Evolutionary conservation across 176 grass and related monocot species (phyloP), one percentile per base, ranked within the genome.

Genomic region (Juncus effusus): DNA sequence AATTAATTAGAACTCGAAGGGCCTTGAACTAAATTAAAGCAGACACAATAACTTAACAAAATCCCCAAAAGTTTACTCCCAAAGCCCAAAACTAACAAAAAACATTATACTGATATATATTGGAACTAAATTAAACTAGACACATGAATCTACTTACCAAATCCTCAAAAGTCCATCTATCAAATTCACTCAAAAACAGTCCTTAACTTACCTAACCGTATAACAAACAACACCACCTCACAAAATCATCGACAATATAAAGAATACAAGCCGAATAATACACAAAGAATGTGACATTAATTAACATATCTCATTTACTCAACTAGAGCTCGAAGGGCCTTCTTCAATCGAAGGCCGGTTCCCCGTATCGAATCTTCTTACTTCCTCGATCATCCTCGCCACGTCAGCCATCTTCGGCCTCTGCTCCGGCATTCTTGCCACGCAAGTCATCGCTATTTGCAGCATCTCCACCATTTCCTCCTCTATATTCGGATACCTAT

Each of bases 401-500:
- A 99, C 83, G 15, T 94, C 83, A 16, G 42, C 5, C 76, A 99
- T 90, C 75, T 85, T 99, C 6, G 95, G 95, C 69, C 95, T 79
- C 50, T 80, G 89, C 36, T 94, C 89, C 0, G 89, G 86, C 70
- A 81, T 85, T 49, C 89, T 94, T 0, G 76, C 73, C 4, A 94
- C 89, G 1, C 95, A 99, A 44, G 64, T 80, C 95, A 99, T 99
- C 36, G 76, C 86, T 35, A 99, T 85, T 83, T 99, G 95, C 19
- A 99, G 88, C 89, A 94, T 99, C 83, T 99, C 95, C 75, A 99
- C 89, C 95, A 99, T 87, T 73, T 99, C 86, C 41, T 99, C 95
- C 66, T 99, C 95, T 8, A 99, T 99, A 62, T 99, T 94, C 3
- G 95, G 86, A 64, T 85, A 94, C 68, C 68, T 72, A 56, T 16